These are phyloP conservation scores for Mycosarcoma mackinlayi DNA, from an alignment of 1,284 basidiomycete species.

Conservation along the genomic window DNA sequence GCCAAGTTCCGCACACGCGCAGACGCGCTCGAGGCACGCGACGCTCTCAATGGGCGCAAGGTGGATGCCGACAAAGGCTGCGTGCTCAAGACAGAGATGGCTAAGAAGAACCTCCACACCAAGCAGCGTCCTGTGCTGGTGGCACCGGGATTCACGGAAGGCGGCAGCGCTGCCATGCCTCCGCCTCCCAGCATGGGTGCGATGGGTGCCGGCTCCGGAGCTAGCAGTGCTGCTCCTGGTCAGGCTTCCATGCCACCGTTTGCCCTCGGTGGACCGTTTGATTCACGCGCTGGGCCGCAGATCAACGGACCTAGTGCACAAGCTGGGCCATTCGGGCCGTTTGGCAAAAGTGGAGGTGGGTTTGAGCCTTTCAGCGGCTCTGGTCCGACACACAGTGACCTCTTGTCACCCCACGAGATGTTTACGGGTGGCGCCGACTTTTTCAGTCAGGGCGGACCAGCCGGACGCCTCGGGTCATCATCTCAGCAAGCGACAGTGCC, in stretches of 20 bases:
- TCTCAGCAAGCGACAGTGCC: slow-evolving; percentile 13
- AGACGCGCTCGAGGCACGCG: slow-evolving; percentile 87
- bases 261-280: slow-evolving; percentile 34
- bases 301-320: slow-evolving; percentile 24
- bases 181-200: slow-evolving; percentile 11
- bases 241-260: slow-evolving; percentile 25
- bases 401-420: slow-evolving; percentile 53
- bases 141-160: slow-evolving; percentile 32
- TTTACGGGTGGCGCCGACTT: slow-evolving; percentile 41
- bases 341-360: slow-evolving; percentile 18
- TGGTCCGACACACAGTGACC: slow-evolving; percentile 22
- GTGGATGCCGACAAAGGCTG: slow-evolving; percentile 95
- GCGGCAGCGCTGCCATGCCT: slow-evolving; percentile 15
- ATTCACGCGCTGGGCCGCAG: slow-evolving; percentile 36
- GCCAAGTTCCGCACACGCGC: slow-evolving; percentile 90
- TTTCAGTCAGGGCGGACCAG: slow-evolving; percentile 20
- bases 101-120: slow-evolving; percentile 98
- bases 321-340: slow-evolving; percentile 23
- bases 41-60: slow-evolving; percentile 87
- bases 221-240: slow-evolving; percentile 5
- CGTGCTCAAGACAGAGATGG: slow-evolving; percentile 97
- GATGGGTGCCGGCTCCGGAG: slow-evolving; percentile 4
- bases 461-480: slow-evolving; percentile 3
- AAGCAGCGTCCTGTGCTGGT: slow-evolving; percentile 59
- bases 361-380: slow-evolving; percentile 44